Evolutionary conservation across 73 alveolate species (phyloP), one percentile per base, ranked within the genome.

Genomic region (Paramecium sonneborni): DNA sequence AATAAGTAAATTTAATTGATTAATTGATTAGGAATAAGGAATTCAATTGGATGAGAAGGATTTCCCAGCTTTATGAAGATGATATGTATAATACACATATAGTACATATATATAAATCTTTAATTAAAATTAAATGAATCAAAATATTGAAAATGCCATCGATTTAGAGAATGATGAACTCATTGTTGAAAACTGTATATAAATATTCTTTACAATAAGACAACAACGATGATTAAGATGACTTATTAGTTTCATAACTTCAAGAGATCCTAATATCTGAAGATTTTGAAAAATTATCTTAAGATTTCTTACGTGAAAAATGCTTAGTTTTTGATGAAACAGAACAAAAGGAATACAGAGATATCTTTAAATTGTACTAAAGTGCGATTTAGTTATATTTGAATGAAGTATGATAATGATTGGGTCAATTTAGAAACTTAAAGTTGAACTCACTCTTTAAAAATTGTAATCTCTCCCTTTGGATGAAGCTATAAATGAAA

Each of bases 1-100:
- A 79, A 41, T 11, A 21, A 43, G 69, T 44, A 79, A 43, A 18
- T 52, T 52, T 79, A 0, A 24, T 6, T 7, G 5, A 72, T 24
- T 20, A 21, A 1, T 43, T 79, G 23, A 43, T 32, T 79, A 79
- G 69, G 69, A 79, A 24, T 1, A 46, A 44, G 90, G 90, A 18
- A 12, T 79, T 14, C 41, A 30, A 24, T 79, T 79, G 2, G 48
- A 79, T 24, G 74, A 79, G 4, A 79, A 79, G 10, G 90, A 79
- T 44, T 79, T 79, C 74, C 90, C 90, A 41, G 69, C 90, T 26
- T 41, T 79, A 23, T 38, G 90, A 79, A 79, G 6, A 24, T 79
- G 90, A 79, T 24, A 24, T n/a, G 69, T 39, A 79, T 43, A 41
- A 79, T 43, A 46, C 46, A 74, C 56, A 74, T 74, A 39, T 35